Percentiles rank a stretch among this genome's conserved stretches.
These are phyloP conservation scores for Pyrus pyrifolia DNA, from an alignment of 306 rosid species.

Conservation along the genomic window DNA sequence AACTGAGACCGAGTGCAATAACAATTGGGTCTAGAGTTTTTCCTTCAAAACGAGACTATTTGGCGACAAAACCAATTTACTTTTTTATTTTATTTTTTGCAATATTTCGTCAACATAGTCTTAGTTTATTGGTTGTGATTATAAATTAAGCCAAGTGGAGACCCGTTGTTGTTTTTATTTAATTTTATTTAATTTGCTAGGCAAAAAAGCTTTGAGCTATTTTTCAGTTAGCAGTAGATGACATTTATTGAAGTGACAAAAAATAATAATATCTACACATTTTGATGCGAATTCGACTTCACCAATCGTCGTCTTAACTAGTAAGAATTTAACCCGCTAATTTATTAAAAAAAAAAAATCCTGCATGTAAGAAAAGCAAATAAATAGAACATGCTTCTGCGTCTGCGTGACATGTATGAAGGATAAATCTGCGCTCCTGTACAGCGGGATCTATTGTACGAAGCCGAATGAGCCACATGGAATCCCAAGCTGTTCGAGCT, in stretches of 20 bases:
- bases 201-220: neutral
- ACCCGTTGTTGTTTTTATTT: neutral
- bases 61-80: neutral
- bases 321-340: too few relatives aligned
- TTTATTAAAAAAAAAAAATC: too few relatives aligned
- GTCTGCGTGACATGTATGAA: neutral
- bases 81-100: neutral
- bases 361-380: conserved; percentile 17
- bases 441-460: neutral
- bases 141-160: neutral
- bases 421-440: neutral
- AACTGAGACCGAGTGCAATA: too few relatives aligned
- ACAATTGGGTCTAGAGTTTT: too few relatives aligned
- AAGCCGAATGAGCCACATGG: neutral
- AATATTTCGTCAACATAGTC: neutral
- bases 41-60: too few relatives aligned
- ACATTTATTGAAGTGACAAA: too few relatives aligned
- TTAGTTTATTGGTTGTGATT: neutral
- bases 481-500: neutral
- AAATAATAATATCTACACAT: too few relatives aligned
- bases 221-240: conserved; percentile 23
- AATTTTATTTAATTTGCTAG: neutral
- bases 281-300: too few relatives aligned
- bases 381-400: conserved; percentile 20
- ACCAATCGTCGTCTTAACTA: accelerated